Percentiles rank a stretch among this genome's conserved stretches.
Evolutionary conservation across 371 early-diverging fungal genomes (phyloP).

Genomic region (Apophysomyces ossiformis): DNA sequence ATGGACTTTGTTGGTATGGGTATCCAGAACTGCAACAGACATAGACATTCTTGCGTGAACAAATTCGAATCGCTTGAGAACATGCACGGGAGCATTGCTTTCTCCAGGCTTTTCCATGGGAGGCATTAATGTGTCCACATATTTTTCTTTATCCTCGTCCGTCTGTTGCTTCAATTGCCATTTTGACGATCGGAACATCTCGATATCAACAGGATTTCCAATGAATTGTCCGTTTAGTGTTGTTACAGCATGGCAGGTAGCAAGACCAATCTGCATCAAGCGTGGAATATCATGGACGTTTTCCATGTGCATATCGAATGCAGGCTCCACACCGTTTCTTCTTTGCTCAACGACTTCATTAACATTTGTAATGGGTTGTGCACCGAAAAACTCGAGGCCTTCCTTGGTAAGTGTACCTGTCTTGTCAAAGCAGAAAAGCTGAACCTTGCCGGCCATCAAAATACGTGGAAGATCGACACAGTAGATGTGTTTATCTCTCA

Average conservation of each 20-base stretch:
- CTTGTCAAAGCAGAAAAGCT: conserved; percentile 88
- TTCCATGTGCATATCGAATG: conserved; percentile 37
- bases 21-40: conserved; percentile 76
- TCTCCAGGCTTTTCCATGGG: conserved; percentile 27
- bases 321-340: conserved; percentile 13
- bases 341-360: conserved; percentile 37
- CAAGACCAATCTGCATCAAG: conserved; percentile 66
- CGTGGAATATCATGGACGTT: conserved; percentile 40
- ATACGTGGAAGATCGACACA: conserved; percentile 86
- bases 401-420: conserved; percentile 73
- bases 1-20: conserved; percentile 58
- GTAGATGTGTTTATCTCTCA: conserved; percentile 65
- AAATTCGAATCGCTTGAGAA: conserved; percentile 85
- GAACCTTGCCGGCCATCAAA: conserved; percentile 88
- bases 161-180: conserved; percentile 33
- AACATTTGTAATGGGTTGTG: conserved; percentile 30
- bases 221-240: conserved; percentile 70
- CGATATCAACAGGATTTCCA: conserved; percentile 94
- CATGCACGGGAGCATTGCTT: conserved; percentile 40
- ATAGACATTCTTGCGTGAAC: conserved; percentile 84
- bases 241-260: conserved; percentile 84
- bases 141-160: conserved; percentile 27
- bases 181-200: conserved; percentile 84
- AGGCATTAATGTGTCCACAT: conserved; percentile 52
- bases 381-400: conserved; percentile 65